Conservation (phyloP, 2,329 filamentous ascomycete species). For the Fusarium scirpi region DNA sequence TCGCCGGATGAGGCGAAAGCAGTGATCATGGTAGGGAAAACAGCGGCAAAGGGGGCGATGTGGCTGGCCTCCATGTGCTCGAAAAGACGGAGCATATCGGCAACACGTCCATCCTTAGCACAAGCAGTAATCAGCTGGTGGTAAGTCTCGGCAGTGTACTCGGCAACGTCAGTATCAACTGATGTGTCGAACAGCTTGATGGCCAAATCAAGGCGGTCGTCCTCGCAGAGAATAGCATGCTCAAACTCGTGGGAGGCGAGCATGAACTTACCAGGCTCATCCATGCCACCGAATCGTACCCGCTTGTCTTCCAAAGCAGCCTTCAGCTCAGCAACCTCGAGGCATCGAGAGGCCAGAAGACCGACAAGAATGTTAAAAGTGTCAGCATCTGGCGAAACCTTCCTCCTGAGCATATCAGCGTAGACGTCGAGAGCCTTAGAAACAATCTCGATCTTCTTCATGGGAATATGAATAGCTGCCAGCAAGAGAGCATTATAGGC, state of each 20-base stretch:
- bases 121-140: constrained; percentile 88
- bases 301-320: constrained; percentile 82
- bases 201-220: constrained; percentile 87
- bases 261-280: constrained; percentile 87
- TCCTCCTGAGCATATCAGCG: constrained; percentile 92
- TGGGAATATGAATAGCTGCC: constrained; percentile 85
- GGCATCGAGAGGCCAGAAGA: constrained; percentile 81
- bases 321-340: constrained; percentile 81
- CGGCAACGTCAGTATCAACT: constrained; percentile 68
- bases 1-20: constrained; percentile 87
- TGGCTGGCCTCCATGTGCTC: constrained; percentile 88
- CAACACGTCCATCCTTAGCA: constrained; percentile 81
- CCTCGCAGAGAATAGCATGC: constrained; percentile 85
- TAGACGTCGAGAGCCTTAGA: constrained; percentile 95
- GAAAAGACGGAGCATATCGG: constrained; percentile 91
- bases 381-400: constrained; percentile 81
- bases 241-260: constrained; percentile 89
- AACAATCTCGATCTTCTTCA: constrained; percentile 83
- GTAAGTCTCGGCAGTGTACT: constrained; percentile 86
- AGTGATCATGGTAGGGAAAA: constrained; percentile 95
- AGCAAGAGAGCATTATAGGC: constrained; percentile 94
- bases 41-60: constrained; percentile 79
- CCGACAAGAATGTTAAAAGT: constrained; percentile 92
- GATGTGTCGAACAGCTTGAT: constrained; percentile 88
- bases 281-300: constrained; percentile 85